These are phyloP conservation scores for Kodamaea lidongshanica DNA, from an alignment of 805 yeast genomes.

Conservation along the genomic window DNA sequence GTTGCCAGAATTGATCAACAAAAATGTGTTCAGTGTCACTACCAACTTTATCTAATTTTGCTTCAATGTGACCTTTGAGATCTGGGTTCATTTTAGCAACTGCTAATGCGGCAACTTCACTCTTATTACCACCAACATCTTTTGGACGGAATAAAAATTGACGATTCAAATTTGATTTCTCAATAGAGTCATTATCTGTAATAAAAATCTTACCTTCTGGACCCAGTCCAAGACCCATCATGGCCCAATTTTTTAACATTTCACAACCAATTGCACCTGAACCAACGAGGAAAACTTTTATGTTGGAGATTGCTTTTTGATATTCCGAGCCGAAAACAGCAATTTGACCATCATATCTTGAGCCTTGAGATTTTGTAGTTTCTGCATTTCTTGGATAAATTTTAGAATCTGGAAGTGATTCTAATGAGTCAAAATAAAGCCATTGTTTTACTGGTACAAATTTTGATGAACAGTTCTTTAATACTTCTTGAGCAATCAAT, in stretches of 20 bases:
- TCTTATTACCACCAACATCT: conserved; percentile 88
- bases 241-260: conserved; percentile 96
- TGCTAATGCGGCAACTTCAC: conserved; percentile 85
- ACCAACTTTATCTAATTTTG: conserved; percentile 84
- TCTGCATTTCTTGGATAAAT: conserved; percentile 59
- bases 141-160: conserved; percentile 92
- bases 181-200: conserved; percentile 94
- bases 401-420: conserved; percentile 67
- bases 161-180: conserved; percentile 91
- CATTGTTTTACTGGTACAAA: conserved; percentile 90
- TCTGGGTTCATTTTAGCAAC: conserved; percentile 83
- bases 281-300: conserved; percentile 87
- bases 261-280: conserved; percentile 99
- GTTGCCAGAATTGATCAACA: conserved; percentile 78
- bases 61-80: conserved; percentile 66
- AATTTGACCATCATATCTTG: conserved; percentile 91
- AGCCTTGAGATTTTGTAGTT: conserved; percentile 64
- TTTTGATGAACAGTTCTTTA: conserved; percentile 92
- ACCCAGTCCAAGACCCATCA: conserved; percentile 92
- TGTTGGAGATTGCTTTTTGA: conserved; percentile 67
- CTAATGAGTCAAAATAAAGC: conserved; percentile 90
- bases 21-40: conserved; percentile 85
- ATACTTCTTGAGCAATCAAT: conserved; percentile 89
- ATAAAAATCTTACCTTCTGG: conserved; percentile 76
- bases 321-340: conserved; percentile 85